Base-by-base conservation (phyloP, 805 yeast species). In the Kluyveromyces siamensis region DNA sequence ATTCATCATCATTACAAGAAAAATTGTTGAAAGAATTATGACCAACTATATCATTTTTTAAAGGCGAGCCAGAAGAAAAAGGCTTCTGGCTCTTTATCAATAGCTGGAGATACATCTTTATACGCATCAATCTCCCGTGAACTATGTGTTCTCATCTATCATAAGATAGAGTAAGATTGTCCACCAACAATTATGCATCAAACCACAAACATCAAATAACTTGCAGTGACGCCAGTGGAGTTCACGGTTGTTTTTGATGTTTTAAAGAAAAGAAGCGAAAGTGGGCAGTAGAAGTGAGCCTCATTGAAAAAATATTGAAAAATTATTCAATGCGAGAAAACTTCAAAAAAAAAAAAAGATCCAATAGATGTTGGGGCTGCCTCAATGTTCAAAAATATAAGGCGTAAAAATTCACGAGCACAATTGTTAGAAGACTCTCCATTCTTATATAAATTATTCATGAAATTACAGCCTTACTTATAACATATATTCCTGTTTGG, bases 21-120 rank as follows among this genome's bases (percentile, higher is more conserved):
- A 46, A 47, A 48, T 45, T 61, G 67, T 63, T 53, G 64, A 57
- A 61, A 55, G 66, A 62, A 60, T 54, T 51, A 64, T 64, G 68
- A 64, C 68, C 68, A 64, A 63, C 57, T 62, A 62, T 59, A 64
- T 64, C 68, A 64, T 59, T 40, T 56, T 56, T 53, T 35, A 27
- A 45, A 48, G 44, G 55, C 57, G 62, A 55, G 44, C 48, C 42
- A 48, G 52, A 60, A 59, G 65, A 60, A 54, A 63, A 63, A 61
- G 59, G 64, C 64, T 58, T 55, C 52, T 55, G 55, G 53, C 53
- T 55, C 59, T 39, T 49, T 47, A 51, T 64, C 67, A 63, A 60
- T 64, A 63, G 62, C 68, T 64, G 68, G 68, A 64, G 68, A 64
- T 64, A 64, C 68, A 60, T 62, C 67, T 57, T 64, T 58, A 62